Evolutionary conservation across 805 yeast species (phyloP), one percentile per base, ranked within the genome.

Genomic region (Myxozyma udenii): DNA sequence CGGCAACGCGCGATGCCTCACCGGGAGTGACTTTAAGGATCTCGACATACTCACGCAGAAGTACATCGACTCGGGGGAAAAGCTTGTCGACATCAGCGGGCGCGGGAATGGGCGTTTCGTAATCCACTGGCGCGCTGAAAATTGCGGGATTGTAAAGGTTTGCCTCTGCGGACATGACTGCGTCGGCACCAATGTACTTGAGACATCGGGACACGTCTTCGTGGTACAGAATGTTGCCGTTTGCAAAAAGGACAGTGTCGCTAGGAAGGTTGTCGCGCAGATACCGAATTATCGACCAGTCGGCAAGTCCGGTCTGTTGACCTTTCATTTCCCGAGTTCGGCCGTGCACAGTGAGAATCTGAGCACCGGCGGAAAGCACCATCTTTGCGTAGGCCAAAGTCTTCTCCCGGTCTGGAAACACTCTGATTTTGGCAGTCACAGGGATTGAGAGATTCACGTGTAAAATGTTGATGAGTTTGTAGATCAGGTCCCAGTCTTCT

Each of bases 301-400:
- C 90, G 1, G 99, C 98, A 44, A 93, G 71, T 0, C 98, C 98
- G 0, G 98, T 91, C 53, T 80, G 78, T 67, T 91, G 98, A 4
- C 98, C 99, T 69, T 93, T 93, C 95, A 89, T 91, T 51, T 91
- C 98, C 58, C 99, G 77, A 0, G 97, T 84, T 62, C 98, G 78
- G 1, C 98, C 98, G 68, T 93, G 99, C 6, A 93, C 85, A 1
- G 97, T 89, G 35, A 93, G 72, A 67, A 91, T 87, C 70, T 90
- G 96, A 0, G 98, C 98, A 9, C 99, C 98, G 0, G 98, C 95
- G 54, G 76, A 76, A 19, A 93, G 73, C 24, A 93, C 89, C 87
- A 86, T 82, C 66, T 79, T 80, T 3, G 98, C 98, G 65, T 93
- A 93, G 36, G 78, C 83, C 47, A 93, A 74, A 2, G 91, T 80